phyloP scores from a whole-genome alignment of 805 yeast genomes.

The Candida rishiriensis region DNA sequence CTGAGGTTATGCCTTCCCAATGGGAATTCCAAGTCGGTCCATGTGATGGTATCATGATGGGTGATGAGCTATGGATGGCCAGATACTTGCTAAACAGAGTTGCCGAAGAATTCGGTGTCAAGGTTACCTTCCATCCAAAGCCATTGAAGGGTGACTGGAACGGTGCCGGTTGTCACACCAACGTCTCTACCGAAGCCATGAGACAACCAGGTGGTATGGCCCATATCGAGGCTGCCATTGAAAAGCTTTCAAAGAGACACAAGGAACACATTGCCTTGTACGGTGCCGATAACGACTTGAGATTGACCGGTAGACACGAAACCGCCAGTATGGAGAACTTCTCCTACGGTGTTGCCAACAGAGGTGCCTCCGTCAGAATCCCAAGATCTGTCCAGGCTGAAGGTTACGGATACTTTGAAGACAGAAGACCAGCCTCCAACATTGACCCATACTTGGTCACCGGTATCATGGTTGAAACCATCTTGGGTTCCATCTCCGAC shows the following conservation, averaged over 20 bases:
- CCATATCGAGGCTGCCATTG: constrained; percentile 86
- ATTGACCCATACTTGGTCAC: constrained; percentile 98
- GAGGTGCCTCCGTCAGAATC: constrained; percentile 98
- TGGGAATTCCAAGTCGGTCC: constrained; percentile 99
- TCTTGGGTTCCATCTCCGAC: constrained; percentile 89
- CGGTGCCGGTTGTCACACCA: constrained; percentile 99
- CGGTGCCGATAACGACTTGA: constrained; percentile 91
- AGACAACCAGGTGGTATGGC: constrained; percentile 96
- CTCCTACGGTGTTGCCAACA: constrained; percentile 98
- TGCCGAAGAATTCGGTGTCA: constrained; percentile 98
- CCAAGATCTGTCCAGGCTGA: constrained; percentile 98
- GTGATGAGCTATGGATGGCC: constrained; percentile 95
- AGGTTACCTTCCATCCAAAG: constrained; percentile 98
- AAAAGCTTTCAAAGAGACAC: constrained; percentile 93
- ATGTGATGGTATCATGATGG: constrained; percentile 92
- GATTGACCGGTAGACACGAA: constrained; percentile 98
- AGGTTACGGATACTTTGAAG: constrained; percentile 98
- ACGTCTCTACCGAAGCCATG: constrained; percentile 90
- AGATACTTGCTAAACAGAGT: constrained; percentile 90
- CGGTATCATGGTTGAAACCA: constrained; percentile 96
- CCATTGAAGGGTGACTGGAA: constrained; percentile 99
- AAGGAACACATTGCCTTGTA: constrained; percentile 91
- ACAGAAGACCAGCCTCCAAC: constrained; percentile 99
- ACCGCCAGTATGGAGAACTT: constrained; percentile 90
- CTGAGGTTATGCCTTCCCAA: constrained; percentile 99